These are phyloP conservation scores for Ceriops decandra DNA, from an alignment of 345 rosid genomes.

Conservation along the genomic window DNA sequence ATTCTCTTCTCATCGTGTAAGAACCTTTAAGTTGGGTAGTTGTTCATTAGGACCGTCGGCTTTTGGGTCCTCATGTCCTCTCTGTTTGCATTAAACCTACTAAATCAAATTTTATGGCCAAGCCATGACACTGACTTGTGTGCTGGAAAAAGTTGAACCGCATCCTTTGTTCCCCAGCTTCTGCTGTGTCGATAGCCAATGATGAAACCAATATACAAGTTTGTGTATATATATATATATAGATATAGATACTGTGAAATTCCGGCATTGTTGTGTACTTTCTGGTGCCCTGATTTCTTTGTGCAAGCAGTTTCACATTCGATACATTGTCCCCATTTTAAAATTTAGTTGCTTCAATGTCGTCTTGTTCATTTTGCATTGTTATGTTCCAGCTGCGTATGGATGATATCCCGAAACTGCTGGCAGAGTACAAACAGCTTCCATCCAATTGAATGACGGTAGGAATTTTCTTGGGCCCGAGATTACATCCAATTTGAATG, in stretches of 20 bases:
- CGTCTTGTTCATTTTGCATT: neutral
- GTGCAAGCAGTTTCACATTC: neutral
- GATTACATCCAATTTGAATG: neutral
- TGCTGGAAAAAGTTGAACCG: too few species aligned
- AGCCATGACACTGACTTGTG: neutral
- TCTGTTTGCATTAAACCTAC: neutral
- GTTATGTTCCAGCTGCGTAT: slow-evolving; percentile 60
- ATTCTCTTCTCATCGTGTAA: too few species aligned
- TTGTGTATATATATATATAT: neutral
- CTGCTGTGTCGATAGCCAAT: too few species aligned
- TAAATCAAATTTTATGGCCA: neutral
- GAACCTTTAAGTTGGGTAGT: too few species aligned
- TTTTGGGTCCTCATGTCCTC: too few species aligned
- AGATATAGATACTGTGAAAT: too few species aligned
- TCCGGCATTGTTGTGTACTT: neutral
- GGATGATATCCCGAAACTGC: slow-evolving; percentile 71
- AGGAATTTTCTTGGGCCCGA: neutral
- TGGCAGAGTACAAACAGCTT: slow-evolving; percentile 68
- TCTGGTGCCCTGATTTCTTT: neutral
- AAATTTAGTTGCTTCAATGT: neutral
- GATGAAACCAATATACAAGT: too few species aligned
- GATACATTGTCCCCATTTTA: neutral
- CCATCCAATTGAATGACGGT: slow-evolving; percentile 27
- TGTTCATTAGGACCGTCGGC: too few species aligned
- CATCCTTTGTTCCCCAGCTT: too few species aligned